Conservation (phyloP, 345 rosid species). For the Populus ilicifolia region DNA sequence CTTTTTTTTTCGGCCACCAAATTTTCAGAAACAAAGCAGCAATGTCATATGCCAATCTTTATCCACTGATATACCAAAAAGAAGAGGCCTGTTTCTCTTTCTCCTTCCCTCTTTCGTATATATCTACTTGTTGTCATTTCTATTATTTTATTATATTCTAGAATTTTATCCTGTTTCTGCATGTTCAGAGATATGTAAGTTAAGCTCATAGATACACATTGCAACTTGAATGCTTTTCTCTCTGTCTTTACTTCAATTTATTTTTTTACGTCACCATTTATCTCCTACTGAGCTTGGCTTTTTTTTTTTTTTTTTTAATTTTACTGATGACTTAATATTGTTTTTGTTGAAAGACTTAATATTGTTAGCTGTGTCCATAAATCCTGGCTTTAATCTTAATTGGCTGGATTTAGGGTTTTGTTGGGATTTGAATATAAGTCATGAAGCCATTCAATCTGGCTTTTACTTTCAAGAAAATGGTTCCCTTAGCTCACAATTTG, state of each 20-base stretch:
- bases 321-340: too few species aligned
- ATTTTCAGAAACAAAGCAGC: conserved; percentile 8
- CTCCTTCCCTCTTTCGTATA: neutral
- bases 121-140: conserved; percentile 1
- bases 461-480: neutral
- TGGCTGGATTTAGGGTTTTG: neutral
- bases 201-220: conserved; percentile 3
- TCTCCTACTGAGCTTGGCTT: too few species aligned
- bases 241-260: neutral
- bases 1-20: conserved; percentile 16
- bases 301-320: too few species aligned
- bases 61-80: conserved; percentile 21
- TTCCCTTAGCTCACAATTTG: neutral
- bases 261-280: too few species aligned
- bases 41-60: conserved; percentile 35
- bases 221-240: conserved; percentile 2
- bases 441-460: neutral
- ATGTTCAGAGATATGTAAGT: conserved; percentile 25
- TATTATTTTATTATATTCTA: conserved; percentile 2
- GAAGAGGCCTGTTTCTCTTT: conserved; percentile 15
- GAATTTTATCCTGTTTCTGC: conserved; percentile 23
- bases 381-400: too few species aligned
- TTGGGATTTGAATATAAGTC: neutral
- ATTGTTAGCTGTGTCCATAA: too few species aligned
- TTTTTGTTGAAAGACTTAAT: too few species aligned